These are phyloP conservation scores for Caloboletus firmus DNA, from an alignment of 1,284 basidiomycete species.

Conservation along the genomic window DNA sequence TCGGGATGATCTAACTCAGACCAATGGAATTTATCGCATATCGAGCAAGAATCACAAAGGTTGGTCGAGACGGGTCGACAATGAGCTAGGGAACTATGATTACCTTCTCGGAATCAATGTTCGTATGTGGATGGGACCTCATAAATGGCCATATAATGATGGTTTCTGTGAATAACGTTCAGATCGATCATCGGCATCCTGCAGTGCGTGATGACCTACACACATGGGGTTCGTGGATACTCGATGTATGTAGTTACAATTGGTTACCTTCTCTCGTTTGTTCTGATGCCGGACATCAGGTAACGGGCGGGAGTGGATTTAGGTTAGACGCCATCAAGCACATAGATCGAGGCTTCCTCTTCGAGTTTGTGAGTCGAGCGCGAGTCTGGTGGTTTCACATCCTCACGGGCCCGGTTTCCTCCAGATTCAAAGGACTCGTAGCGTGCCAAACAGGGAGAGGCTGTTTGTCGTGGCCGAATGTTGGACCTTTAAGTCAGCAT, in stretches of 20 bases:
- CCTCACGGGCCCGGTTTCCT: neutral
- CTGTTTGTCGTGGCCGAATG: constrained; percentile 75
- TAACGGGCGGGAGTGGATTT: constrained; percentile 79
- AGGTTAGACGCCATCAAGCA: constrained; percentile 90
- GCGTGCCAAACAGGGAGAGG: constrained; percentile 43
- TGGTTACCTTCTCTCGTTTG: neutral
- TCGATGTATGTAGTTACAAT: constrained; percentile 47
- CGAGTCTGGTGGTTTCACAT: neutral
- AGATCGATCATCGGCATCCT: constrained; percentile 87
- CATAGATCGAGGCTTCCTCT: constrained; percentile 65
- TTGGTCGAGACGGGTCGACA: constrained; percentile 71
- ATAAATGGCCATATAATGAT: neutral
- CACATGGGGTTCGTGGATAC: constrained; percentile 70
- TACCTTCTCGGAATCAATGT: constrained; percentile 76
- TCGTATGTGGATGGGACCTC: constrained; percentile 21
- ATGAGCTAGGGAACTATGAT: constrained; percentile 76
- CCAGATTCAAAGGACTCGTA: constrained; percentile 54
- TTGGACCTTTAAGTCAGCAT: constrained; percentile 64
- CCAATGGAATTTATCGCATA: constrained; percentile 64
- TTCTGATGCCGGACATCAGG: constrained; percentile 41
- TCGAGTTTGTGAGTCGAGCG: constrained; percentile 53
- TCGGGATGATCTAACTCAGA: constrained; percentile 73
- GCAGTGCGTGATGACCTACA: constrained; percentile 69
- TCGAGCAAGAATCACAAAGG: constrained; percentile 55
- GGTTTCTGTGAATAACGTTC: neutral